Evolutionary conservation across 441 rosid species (phyloP).

Genomic region (Croton laevigatus): DNA sequence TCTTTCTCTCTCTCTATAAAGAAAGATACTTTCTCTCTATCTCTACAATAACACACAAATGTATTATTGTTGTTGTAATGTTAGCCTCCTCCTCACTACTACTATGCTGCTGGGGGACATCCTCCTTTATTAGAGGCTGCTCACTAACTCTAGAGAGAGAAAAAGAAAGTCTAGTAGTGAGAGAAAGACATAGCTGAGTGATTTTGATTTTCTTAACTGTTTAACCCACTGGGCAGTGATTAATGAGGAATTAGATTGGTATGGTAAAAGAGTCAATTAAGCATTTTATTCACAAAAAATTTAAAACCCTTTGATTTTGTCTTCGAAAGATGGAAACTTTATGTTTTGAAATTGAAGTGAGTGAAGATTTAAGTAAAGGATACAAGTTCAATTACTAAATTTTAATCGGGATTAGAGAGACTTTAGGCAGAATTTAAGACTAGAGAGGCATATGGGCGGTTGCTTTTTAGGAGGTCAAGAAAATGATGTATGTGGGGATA

Average conservation of each 20-base stretch:
- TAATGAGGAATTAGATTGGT: background rate
- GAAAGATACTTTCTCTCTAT: constrained; percentile 8
- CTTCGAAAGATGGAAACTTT: background rate
- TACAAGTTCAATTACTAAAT: background rate
- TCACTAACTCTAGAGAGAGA: background rate
- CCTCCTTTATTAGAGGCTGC: constrained; percentile 16
- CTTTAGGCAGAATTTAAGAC: constrained; percentile 19
- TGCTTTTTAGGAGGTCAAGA: constrained; percentile 18
- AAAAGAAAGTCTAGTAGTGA: constrained; percentile 3
- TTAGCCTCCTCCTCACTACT: constrained; percentile 11
- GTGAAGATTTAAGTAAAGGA: background rate
- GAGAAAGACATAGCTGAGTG: background rate
- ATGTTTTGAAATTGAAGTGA: background rate
- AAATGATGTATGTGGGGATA: constrained; percentile 25
- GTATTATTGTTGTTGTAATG: background rate
- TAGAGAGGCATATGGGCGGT: background rate
- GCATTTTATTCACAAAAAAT: background rate
- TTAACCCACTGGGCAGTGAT: background rate
- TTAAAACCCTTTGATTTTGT: background rate
- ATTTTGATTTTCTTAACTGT: background rate
- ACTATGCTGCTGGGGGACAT: constrained; percentile 16
- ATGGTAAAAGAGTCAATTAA: background rate
- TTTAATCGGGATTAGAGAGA: background rate
- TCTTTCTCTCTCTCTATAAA: background rate
- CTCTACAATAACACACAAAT: constrained; percentile 2